Evolutionary conservation across 176 grass and related monocot genomes (phyloP).

Genomic region (Sorghum bicolor): DNA sequence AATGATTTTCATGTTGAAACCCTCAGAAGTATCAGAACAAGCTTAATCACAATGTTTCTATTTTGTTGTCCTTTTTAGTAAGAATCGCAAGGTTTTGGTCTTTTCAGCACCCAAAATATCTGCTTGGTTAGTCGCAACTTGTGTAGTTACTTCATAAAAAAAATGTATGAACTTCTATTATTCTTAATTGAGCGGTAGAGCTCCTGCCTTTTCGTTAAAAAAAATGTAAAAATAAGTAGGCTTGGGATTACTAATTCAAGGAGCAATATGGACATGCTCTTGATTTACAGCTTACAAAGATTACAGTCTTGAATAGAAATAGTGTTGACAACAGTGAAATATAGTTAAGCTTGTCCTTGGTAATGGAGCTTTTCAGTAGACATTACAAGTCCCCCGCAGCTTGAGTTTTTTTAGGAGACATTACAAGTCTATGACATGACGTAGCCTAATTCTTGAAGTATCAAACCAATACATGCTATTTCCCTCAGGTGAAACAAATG

Average conservation of each 20-base stretch:
- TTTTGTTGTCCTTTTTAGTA: background rate
- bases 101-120: background rate
- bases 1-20: background rate
- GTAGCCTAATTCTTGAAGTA: background rate
- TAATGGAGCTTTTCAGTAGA: background rate
- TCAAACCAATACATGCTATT: background rate
- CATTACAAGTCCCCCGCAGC: background rate
- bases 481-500: conserved; percentile 63
- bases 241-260: background rate
- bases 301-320: background rate
- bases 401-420: too few species aligned
- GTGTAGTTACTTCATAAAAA: background rate
- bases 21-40: background rate
- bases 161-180: too few species aligned
- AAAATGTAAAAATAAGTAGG: background rate
- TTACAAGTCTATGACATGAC: background rate
- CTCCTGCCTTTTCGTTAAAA: too few species aligned
- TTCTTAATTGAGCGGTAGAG: too few species aligned
- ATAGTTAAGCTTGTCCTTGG: background rate
- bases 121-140: background rate
- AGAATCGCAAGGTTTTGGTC: background rate
- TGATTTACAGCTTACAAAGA: background rate
- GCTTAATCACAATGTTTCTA: background rate
- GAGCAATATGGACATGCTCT: background rate
- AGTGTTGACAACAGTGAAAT: background rate